Evolutionary conservation across 1,284 basidiomycete genomes (phyloP).

Genomic region (Paramarasmius palmivorus): DNA sequence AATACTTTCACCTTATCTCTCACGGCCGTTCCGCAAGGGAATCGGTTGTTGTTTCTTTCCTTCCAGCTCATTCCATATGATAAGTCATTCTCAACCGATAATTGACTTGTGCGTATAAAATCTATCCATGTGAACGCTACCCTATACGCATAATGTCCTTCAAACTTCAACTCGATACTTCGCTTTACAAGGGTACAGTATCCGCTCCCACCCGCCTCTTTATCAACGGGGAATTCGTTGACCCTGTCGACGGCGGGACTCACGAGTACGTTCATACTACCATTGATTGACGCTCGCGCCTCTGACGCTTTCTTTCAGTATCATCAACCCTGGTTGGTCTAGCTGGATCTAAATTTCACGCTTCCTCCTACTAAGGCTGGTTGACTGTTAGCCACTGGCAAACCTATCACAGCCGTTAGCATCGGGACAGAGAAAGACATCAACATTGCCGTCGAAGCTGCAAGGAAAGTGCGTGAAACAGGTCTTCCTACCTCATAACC

Average conservation of each 20-base stretch:
- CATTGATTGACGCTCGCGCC: too few relatives aligned
- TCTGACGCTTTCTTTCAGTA: slow-evolving; percentile 13
- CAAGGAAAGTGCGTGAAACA: slow-evolving; percentile 48
- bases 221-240: slow-evolving; percentile 26
- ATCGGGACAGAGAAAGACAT: slow-evolving; percentile 70
- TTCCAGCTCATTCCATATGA: too few relatives aligned
- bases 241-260: slow-evolving; percentile 21
- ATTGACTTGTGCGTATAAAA: too few relatives aligned
- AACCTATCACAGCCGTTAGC: slow-evolving; percentile 60
- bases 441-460: slow-evolving; percentile 72
- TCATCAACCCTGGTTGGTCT: slow-evolving; percentile 23
- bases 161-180: too few relatives aligned
- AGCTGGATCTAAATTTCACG: neutral
- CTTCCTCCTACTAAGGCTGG: too few relatives aligned
- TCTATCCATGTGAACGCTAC: too few relatives aligned
- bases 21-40: too few relatives aligned
- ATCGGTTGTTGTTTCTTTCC: too few relatives aligned
- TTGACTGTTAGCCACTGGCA: slow-evolving; percentile 65
- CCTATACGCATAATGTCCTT: too few relatives aligned
- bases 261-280: slow-evolving; percentile 22
- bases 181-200: slow-evolving; percentile 28
- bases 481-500: too few relatives aligned
- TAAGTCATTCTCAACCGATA: too few relatives aligned
- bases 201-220: slow-evolving; percentile 24
- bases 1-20: too few relatives aligned